phyloP scores from a whole-genome alignment of 2,329 filamentous ascomycete species.

The Aspergillus amoenus region DNA sequence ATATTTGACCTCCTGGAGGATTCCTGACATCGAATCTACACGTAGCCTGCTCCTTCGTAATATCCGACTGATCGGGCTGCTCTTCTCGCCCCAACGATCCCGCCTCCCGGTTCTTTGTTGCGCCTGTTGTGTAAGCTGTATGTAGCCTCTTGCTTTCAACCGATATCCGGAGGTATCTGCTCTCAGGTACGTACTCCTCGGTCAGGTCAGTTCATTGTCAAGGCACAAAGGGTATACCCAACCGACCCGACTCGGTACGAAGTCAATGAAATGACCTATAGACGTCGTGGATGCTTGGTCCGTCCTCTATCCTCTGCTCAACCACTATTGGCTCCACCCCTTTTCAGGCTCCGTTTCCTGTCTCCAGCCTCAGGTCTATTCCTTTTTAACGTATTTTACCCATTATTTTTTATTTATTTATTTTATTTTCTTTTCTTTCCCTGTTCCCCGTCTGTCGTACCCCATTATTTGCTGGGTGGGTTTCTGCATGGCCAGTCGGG shows the following conservation, averaged over 20 bases:
- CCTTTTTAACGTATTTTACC: conserved; percentile 5
- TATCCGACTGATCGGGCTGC: conserved; percentile 1
- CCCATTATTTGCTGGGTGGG: conserved; percentile 19
- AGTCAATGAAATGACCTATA: conserved; percentile 15
- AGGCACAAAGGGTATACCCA: conserved; percentile 1
- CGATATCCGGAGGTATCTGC: conserved; percentile 11
- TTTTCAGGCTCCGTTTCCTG: conserved; percentile 17
- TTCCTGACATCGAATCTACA: background rate
- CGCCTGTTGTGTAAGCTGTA: conserved; percentile 5
- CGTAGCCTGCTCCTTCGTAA: background rate
- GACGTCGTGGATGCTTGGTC: conserved; percentile 10
- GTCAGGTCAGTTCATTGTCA: background rate
- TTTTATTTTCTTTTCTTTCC: conserved; percentile 11
- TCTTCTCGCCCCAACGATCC: background rate
- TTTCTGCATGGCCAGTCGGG: conserved; percentile 22
- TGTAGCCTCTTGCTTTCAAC: conserved; percentile 1
- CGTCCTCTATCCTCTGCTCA: conserved; percentile 9
- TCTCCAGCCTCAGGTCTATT: background rate
- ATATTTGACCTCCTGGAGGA: background rate
- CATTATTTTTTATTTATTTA: conserved; percentile 4
- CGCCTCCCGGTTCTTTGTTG: background rate
- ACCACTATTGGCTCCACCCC: conserved; percentile 23
- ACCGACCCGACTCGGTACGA: background rate
- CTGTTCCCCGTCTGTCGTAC: conserved; percentile 18
- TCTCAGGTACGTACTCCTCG: background rate